Evolutionary conservation across 2,329 filamentous ascomycete species (phyloP).

Genomic region (Exophiala mesophila): DNA sequence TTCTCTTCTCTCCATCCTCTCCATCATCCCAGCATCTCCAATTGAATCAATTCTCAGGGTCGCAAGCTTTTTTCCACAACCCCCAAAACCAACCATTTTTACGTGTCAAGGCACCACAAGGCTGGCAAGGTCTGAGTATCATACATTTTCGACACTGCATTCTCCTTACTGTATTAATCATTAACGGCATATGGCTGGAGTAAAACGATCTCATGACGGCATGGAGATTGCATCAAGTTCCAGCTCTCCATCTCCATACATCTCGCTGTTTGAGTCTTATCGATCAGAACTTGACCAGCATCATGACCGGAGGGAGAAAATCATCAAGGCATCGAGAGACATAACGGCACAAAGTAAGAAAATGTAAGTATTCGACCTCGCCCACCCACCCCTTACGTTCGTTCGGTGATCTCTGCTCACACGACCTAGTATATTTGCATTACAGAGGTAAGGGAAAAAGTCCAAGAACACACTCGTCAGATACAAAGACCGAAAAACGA

Average conservation of each 20-base stretch:
- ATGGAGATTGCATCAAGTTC: constrained; percentile 16
- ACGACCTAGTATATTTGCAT: constrained; percentile 64
- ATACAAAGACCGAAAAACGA: background rate
- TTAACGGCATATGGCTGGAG: constrained; percentile 28
- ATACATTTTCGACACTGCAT: too few relatives aligned
- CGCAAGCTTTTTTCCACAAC: too few relatives aligned
- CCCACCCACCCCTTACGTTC: too few relatives aligned
- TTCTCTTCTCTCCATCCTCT: too few relatives aligned
- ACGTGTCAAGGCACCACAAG: too few relatives aligned
- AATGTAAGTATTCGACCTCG: constrained; percentile 60
- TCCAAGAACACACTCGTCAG: background rate
- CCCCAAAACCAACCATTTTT: too few relatives aligned
- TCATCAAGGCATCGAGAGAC: constrained; percentile 87
- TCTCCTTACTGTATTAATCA: too few relatives aligned
- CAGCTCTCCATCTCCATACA: constrained; percentile 39
- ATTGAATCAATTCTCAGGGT: too few relatives aligned
- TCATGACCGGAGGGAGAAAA: constrained; percentile 82
- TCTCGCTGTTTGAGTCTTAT: constrained; percentile 78
- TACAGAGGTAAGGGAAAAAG: constrained; percentile 61
- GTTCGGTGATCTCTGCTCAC: constrained; percentile 10
- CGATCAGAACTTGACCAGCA: constrained; percentile 87
- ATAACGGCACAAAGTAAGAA: constrained; percentile 95
- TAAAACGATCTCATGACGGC: constrained; percentile 20
- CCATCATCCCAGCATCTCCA: too few relatives aligned
- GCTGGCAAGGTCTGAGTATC: background rate